phyloP scores from a whole-genome alignment of 2,329 filamentous ascomycete species.

The Penicillium sp. region DNA sequence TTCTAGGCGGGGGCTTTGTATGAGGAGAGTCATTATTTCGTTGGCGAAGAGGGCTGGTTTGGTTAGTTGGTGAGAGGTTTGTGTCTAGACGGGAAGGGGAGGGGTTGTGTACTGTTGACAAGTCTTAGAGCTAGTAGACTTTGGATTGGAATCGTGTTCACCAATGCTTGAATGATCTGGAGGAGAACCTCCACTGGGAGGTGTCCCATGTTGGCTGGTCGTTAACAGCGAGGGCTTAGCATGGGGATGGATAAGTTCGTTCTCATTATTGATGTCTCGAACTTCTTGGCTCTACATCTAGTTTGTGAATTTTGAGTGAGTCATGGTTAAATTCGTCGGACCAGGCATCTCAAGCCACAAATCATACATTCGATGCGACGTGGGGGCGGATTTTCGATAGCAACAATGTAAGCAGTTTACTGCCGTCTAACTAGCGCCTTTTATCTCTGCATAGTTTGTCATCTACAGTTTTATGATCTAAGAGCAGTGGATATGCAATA shows the following conservation, averaged over 20 bases:
- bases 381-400: not conserved
- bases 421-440: not conserved
- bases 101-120: not conserved
- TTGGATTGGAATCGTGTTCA: not conserved
- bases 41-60: not conserved
- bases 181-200: not conserved
- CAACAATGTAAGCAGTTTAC: not conserved
- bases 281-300: no score
- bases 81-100: no score
- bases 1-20: slow-evolving; percentile 1
- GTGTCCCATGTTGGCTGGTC: not conserved
- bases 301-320: not conserved
- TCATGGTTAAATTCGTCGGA: not conserved
- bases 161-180: not conserved
- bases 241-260: no score
- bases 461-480: not conserved
- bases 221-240: not conserved
- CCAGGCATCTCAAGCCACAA: not conserved
- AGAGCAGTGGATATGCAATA: no score
- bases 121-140: not conserved
- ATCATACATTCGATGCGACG: not conserved
- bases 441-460: not conserved
- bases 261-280: no score
- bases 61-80: not conserved
- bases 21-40: not conserved